Evolutionary conservation across 2,329 filamentous ascomycete species (phyloP), one percentile per base, ranked within the genome.

Genomic region (Aspergillus eucalypticola): DNA sequence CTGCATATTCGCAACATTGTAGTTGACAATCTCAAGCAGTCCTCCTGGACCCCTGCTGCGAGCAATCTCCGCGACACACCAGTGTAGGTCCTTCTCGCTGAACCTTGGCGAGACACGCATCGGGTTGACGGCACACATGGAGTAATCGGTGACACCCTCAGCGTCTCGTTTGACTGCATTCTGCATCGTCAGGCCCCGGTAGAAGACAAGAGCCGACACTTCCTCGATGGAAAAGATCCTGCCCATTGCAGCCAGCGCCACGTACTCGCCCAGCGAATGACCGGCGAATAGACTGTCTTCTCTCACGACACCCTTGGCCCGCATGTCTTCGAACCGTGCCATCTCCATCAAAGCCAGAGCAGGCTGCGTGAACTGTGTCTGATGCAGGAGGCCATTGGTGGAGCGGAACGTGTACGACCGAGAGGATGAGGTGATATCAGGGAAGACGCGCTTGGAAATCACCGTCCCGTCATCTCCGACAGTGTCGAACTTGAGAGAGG

Each of bases 281-380:
- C 94, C 94, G 13, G 94, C 94, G 75, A 97, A 98, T 62, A 89
- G 95, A 83, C 91, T 96, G 80, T 96, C 92, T 58, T 90, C 85
- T 68, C 96, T 91, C 35, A 98, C 92, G 27, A 97, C 85, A 60
- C 94, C 94, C 83, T 96, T 96, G 68, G 91, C 85, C 72, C 90
- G 91, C 93, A 98, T 96, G 76, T 97, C 94, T 79, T 97, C 93
- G 70, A 97, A 97, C 69, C 91, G 95, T 56, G 94, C 94, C 85
- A 97, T 97, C 83, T 97, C 94, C 93, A 97, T 97, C 35, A 97
- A 85, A 0, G 94, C 96, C 69, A 98, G 82, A 49, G 94, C 94
- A 29, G 94, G 94, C 79, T 98, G 94, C 0, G 94, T 97, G 82
- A 98, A 98, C 75, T 97, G 94, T 3, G 94, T 97, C 2, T 93